Evolutionary conservation across 306 rosid genomes (phyloP).

Genomic region (Acacia confusa): DNA sequence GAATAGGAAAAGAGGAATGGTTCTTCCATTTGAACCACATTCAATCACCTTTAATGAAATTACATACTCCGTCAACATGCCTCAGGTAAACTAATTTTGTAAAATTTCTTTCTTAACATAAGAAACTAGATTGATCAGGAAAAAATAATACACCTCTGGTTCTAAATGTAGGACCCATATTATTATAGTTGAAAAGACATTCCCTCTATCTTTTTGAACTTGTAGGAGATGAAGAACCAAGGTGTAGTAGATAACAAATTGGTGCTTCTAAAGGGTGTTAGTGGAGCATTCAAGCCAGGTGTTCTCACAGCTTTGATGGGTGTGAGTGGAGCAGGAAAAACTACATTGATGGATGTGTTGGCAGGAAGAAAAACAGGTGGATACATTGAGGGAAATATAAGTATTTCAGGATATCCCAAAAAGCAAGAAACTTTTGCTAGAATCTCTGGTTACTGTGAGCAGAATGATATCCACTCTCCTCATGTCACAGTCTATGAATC

Average conservation of each 20-base stretch:
- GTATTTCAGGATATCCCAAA: conserved; percentile 69
- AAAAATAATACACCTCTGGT: background rate
- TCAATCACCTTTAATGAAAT: conserved; percentile 63
- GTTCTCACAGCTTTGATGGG: conserved; percentile 85
- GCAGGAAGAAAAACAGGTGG: too few relatives aligned
- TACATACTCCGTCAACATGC: conserved; percentile 74
- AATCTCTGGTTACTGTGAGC: conserved; percentile 79
- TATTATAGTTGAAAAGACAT: background rate
- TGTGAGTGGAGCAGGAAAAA: conserved; percentile 69
- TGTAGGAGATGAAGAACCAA: conserved; percentile 67
- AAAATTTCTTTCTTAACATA: background rate
- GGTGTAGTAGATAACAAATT: conserved; percentile 57
- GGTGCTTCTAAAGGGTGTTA: conserved; percentile 58
- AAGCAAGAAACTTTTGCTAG: conserved; percentile 73
- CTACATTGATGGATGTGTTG: too few relatives aligned
- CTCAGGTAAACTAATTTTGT: conserved; percentile 42
- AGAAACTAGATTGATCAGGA: background rate
- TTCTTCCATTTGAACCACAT: conserved; percentile 80
- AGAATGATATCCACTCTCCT: conserved; percentile 82
- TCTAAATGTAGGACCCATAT: too few relatives aligned
- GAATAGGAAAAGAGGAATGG: conserved; percentile 56
- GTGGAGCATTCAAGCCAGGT: conserved; percentile 81
- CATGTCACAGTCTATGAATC: conserved; percentile 76
- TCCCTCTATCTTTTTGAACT: background rate
- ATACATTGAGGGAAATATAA: background rate